These are phyloP conservation scores for Hymenotorrendiella dingleyae DNA, from an alignment of 2,329 filamentous ascomycete species.

Conservation along the genomic window DNA sequence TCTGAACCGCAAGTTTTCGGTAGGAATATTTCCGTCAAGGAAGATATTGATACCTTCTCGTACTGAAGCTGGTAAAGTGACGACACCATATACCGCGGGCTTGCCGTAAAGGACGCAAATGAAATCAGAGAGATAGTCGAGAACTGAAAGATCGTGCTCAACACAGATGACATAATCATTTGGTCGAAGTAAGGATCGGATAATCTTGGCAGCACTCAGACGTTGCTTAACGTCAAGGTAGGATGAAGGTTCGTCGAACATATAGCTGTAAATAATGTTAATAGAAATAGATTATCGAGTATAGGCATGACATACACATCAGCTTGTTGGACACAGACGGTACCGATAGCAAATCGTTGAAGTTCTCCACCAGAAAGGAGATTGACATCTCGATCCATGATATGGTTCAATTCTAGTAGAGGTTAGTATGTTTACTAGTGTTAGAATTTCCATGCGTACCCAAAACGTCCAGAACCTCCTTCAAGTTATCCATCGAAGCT, in stretches of 20 bases:
- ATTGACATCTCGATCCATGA: constrained; percentile 85
- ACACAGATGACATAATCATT: constrained; percentile 98
- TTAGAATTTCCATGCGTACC: constrained; percentile 34
- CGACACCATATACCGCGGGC: constrained; percentile 95
- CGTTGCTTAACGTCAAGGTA: constrained; percentile 99
- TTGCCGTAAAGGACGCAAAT: constrained; percentile 95
- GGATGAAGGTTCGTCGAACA: constrained; percentile 99
- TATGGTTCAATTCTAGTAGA: constrained; percentile 74
- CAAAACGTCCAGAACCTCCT: constrained; percentile 76
- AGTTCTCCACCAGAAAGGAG: constrained; percentile 94
- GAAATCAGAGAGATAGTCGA: constrained; percentile 98
- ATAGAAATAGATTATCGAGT: not conserved
- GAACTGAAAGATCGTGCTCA: constrained; percentile 96
- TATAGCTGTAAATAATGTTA: constrained; percentile 51
- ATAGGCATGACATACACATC: constrained; percentile 58
- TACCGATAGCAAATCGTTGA: constrained; percentile 94
- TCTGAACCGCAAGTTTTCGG: constrained; percentile 96
- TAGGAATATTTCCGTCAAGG: constrained; percentile 95
- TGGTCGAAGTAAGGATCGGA: constrained; percentile 80
- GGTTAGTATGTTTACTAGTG: not conserved
- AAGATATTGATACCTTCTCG: constrained; percentile 99
- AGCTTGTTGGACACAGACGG: constrained; percentile 90
- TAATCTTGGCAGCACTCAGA: constrained; percentile 84
- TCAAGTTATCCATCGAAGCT: constrained; percentile 68
- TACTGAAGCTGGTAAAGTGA: constrained; percentile 90